Base-by-base conservation (phyloP, 106 monocot species). In the Narthecium ossifragum region DNA sequence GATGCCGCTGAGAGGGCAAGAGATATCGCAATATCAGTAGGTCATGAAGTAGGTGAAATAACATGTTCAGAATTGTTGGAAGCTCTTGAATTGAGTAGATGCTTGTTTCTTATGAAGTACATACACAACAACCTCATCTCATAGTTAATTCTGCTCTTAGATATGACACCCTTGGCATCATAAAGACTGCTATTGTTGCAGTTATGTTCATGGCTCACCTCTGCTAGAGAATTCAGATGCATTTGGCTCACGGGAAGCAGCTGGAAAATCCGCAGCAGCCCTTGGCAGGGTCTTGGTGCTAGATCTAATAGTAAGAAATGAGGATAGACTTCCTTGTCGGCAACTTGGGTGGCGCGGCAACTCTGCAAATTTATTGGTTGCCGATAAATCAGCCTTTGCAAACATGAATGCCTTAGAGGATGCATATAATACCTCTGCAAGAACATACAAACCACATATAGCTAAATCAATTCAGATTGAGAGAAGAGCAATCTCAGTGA, bases 341-440 rank as follows among this genome's bases (percentile, higher is more conserved):
- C 77, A 79, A 39, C 90, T 90, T 34, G 80, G 90, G 7, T 98
- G 90, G 96, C 96, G 96, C 40, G 96, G 96, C 25, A 98, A 98
- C 61, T 58, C 61, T 45, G 86, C 72, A 66, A 98, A 98, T 66
- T 49, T 98, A 27, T 51, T 98, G 40, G 60, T 80, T 71, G 65
- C 71, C 21, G 73, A 83, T 46, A 63, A 66, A 53, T 30, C 34
- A 2, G 31, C 34, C 7, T 78, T 73, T 14, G 56, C 61, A 29
- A 71, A 70, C 33, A 26, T 76, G 53, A 45, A 67, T 68, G 59
- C 32, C 34, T 20, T 73, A 24, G 68, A 82, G 0, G 55, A 71
- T 59, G 50, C 58, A 26, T 48, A 14, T 55, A 52, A 71, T 68
- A 79, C 73, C 39, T 29, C 54, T 24, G 8, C 45, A 39, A 46